Conservation (phyloP, 306 rosid species). For the Echinosophora koreensis region DNA sequence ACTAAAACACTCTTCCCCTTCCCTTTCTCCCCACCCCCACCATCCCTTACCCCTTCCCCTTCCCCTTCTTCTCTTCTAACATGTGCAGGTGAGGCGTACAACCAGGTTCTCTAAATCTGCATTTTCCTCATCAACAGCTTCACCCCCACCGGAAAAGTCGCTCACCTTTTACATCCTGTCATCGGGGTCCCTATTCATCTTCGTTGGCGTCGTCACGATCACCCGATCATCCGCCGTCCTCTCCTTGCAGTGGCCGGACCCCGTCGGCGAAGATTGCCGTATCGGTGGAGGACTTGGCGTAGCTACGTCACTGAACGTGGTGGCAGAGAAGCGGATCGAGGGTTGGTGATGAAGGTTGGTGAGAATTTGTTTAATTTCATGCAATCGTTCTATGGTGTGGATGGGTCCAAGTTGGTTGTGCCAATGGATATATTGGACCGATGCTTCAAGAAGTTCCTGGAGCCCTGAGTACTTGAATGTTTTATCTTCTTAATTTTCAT, state of each 20-base stretch:
- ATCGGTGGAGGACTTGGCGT: conserved; percentile 82
- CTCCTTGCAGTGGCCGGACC: conserved; percentile 77
- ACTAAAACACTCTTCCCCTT: too few species aligned
- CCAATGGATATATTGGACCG: conserved; percentile 94
- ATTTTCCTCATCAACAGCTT: conserved; percentile 80
- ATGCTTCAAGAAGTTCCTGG: conserved; percentile 93
- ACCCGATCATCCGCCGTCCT: conserved; percentile 87
- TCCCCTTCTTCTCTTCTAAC: conserved; percentile 25
- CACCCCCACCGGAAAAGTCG: conserved; percentile 92
- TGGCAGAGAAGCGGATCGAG: conserved; percentile 73
- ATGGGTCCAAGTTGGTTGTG: conserved; percentile 82
- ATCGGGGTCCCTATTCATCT: conserved; percentile 81
- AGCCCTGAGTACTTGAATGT: conserved; percentile 83
- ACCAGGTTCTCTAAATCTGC: conserved; percentile 78
- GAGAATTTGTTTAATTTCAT: conserved; percentile 91
- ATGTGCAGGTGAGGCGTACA: conserved; percentile 78
- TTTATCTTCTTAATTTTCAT: conserved; percentile 27
- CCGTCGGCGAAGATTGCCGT: conserved; percentile 91
- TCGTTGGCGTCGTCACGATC: conserved; percentile 79
- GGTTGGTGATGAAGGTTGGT: conserved; percentile 83
- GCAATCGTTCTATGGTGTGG: conserved; percentile 94
- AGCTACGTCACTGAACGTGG: conserved; percentile 81
- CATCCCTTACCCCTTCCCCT: too few species aligned
- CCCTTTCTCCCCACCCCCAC: too few species aligned
- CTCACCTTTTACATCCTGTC: conserved; percentile 89